A percentile compares a stretch with the other conserved stretches of the same genome.
phyloP scores from a whole-genome alignment of 257 asterid genomes.

The Nicotiana undulata region DNA sequence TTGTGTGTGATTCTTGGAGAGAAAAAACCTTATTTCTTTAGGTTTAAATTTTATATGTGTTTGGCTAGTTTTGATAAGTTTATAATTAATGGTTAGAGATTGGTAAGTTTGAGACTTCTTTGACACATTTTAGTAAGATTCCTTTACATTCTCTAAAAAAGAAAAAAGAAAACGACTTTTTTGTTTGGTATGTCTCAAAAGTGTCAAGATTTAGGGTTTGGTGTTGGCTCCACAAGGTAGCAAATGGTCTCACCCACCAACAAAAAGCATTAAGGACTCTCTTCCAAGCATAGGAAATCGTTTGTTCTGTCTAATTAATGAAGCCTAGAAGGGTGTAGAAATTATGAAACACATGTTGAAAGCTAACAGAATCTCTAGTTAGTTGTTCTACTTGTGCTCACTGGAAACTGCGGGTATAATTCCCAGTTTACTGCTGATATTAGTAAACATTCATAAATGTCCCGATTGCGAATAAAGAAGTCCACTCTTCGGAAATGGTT shows the following conservation, averaged over 20 bases:
- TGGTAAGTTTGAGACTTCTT: too few species aligned
- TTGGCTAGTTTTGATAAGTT: too few species aligned
- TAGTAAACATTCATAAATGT: background rate
- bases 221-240: background rate
- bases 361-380: background rate
- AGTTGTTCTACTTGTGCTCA: background rate
- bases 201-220: background rate
- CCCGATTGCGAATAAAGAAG: background rate
- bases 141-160: too few species aligned
- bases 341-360: background rate
- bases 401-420: background rate
- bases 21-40: too few species aligned
- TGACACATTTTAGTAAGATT: too few species aligned
- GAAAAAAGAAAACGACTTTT: too few species aligned
- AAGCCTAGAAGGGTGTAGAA: background rate
- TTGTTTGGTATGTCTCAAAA: background rate
- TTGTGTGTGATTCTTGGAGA: too few species aligned
- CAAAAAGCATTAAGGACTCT: background rate
- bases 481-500: background rate
- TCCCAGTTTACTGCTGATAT: background rate
- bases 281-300: background rate
- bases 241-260: background rate
- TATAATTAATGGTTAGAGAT: too few species aligned
- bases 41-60: too few species aligned
- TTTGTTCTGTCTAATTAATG: background rate